Percentiles rank a stretch among this genome's conserved stretches.
These are phyloP conservation scores for Termitomyces sp. DNA, from an alignment of 768 basidiomycete species.

Conservation along the genomic window DNA sequence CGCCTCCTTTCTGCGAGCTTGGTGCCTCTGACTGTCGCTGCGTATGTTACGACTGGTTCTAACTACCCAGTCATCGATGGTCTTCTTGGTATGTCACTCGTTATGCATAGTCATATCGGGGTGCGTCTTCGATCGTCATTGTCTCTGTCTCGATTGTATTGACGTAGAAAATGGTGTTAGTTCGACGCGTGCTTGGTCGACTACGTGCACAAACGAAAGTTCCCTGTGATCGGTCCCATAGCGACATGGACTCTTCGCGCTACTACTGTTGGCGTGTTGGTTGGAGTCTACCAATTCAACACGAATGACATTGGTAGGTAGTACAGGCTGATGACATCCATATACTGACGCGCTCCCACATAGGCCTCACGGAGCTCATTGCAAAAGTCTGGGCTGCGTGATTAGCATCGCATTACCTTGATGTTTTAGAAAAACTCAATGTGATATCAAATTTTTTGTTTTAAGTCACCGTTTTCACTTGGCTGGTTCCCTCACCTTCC, in stretches of 20 bases:
- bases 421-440: constrained; percentile 9
- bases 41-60: constrained; percentile 74
- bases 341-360: not conserved
- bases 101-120: constrained; percentile 96
- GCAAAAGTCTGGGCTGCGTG: constrained; percentile 81
- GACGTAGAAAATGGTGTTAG: constrained; percentile 41
- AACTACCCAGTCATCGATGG: constrained; percentile 88
- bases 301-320: constrained; percentile 93
- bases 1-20: constrained; percentile 84
- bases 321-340: not conserved
- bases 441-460: not conserved
- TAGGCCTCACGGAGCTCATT: constrained; percentile 85
- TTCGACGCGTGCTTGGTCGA: constrained; percentile 79
- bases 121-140: constrained; percentile 40
- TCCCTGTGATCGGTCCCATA: constrained; percentile 72
- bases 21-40: constrained; percentile 84
- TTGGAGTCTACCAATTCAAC: constrained; percentile 97
- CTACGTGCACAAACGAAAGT: constrained; percentile 93
- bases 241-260: constrained; percentile 74
- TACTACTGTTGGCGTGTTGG: constrained; percentile 75
- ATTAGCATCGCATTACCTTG: not conserved
- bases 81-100: constrained; percentile 78
- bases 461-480: no score
- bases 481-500: not conserved
- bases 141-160: not conserved